These are phyloP conservation scores for Sugiyamaella valdiviana DNA, from an alignment of 805 yeast species.

Conservation along the genomic window DNA sequence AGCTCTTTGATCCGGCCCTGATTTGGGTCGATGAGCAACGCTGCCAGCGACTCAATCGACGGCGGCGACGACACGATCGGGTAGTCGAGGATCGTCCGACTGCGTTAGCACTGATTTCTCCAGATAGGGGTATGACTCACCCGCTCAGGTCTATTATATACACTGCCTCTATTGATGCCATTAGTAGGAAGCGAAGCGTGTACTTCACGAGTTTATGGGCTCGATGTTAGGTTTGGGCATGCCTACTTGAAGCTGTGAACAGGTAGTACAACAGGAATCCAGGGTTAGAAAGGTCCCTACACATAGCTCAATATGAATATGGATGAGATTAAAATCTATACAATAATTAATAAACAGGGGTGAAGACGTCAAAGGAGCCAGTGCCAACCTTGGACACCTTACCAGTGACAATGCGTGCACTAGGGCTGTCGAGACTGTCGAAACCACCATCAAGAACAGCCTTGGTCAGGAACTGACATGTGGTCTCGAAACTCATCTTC, in stretches of 20 bases:
- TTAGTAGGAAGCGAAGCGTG: slow-evolving; percentile 5
- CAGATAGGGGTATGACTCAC: slow-evolving; percentile 22
- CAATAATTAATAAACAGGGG: slow-evolving; percentile 12
- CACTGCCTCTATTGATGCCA: slow-evolving; percentile 36
- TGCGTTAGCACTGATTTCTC: slow-evolving; percentile 12
- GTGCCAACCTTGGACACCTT: slow-evolving; percentile 89
- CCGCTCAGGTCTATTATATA: slow-evolving; percentile 38
- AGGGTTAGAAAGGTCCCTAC: too few relatives aligned
- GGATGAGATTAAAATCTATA: slow-evolving; percentile 3
- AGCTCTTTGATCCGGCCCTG: slow-evolving; percentile 4
- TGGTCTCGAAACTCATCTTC: slow-evolving; percentile 99
- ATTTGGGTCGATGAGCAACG: slow-evolving; percentile 7
- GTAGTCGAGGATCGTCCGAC: slow-evolving; percentile 36
- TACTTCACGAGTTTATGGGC: not conserved
- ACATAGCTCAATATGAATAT: too few relatives aligned
- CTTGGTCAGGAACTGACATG: slow-evolving; percentile 93
- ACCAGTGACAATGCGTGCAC: slow-evolving; percentile 90
- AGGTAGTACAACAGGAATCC: too few relatives aligned
- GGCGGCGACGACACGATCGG: slow-evolving; percentile 34
- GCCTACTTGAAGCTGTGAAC: too few relatives aligned
- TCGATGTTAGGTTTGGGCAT: too few relatives aligned
- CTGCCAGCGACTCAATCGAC: slow-evolving; percentile 26
- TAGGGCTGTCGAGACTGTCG: slow-evolving; percentile 85
- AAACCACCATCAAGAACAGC: slow-evolving; percentile 89
- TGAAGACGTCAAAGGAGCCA: slow-evolving; percentile 78